Conservation (phyloP, 257 asterid species). For the Lithospermum erythrorhizon region DNA sequence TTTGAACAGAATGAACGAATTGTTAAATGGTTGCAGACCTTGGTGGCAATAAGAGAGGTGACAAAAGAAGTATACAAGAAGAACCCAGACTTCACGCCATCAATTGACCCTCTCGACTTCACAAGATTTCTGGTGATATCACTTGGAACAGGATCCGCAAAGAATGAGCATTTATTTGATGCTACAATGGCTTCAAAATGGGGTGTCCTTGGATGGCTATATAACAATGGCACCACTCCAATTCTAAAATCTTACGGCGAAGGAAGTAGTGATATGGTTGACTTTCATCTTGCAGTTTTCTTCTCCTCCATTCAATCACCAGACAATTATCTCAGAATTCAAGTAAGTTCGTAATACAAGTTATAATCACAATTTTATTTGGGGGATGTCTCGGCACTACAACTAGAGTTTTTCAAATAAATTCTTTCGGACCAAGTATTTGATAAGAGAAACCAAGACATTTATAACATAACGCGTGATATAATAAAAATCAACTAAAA, state of each 20-base stretch:
- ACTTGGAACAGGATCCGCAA: constrained; percentile 43
- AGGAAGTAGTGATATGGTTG: constrained; percentile 50
- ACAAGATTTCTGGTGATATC: constrained; percentile 44
- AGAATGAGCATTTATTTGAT: constrained; percentile 24
- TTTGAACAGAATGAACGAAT: too few species aligned
- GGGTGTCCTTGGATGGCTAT: constrained; percentile 55
- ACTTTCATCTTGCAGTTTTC: constrained; percentile 34
- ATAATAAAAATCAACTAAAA: too few species aligned
- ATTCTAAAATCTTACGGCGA: constrained; percentile 23
- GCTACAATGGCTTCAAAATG: constrained; percentile 36
- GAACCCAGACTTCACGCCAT: constrained; percentile 31
- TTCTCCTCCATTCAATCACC: constrained; percentile 42
- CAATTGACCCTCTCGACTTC: constrained; percentile 28
- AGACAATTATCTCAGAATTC: constrained; percentile 50
- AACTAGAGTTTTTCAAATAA: too few species aligned
- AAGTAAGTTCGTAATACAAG: constrained; percentile 24
- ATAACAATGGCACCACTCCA: constrained; percentile 25
- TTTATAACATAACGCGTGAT: too few species aligned
- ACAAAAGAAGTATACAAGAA: constrained; percentile 19
- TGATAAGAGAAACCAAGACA: too few species aligned
- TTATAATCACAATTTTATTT: too few species aligned
- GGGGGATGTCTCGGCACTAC: too few species aligned
- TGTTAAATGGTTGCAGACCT: constrained; percentile 27
- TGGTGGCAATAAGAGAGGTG: constrained; percentile 44
- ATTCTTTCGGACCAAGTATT: too few species aligned